A percentile compares a stretch with the other conserved stretches of the same genome.
Conservation (phyloP, 1,139 yeast species). For the Keqinozyma sinolaborantium region DNA sequence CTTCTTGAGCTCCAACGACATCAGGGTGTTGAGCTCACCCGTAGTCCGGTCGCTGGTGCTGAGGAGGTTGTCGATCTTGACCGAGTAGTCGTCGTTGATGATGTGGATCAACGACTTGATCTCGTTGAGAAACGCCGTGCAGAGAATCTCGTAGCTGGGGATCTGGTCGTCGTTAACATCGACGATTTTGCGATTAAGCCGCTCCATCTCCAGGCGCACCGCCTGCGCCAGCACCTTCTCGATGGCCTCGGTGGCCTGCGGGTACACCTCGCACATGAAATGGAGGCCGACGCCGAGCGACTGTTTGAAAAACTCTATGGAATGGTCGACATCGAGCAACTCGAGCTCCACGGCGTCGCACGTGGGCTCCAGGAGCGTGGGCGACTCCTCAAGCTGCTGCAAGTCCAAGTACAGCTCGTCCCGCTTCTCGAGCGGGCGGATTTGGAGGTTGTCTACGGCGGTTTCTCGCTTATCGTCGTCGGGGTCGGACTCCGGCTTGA, state of each 20-base stretch:
- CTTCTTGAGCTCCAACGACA: constrained; percentile 67
- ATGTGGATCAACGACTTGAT: constrained; percentile 34
- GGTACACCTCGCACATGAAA: constrained; percentile 27
- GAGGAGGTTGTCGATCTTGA: constrained; percentile 62
- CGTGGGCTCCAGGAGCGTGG: not conserved
- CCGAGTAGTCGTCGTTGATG: constrained; percentile 40
- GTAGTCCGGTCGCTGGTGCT: constrained; percentile 72
- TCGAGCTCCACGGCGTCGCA: not conserved
- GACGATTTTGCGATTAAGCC: constrained; percentile 20
- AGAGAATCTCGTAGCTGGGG: constrained; percentile 34
- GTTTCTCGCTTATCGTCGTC: constrained; percentile 1
- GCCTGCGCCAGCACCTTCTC: constrained; percentile 18
- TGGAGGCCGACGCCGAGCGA: constrained; percentile 19
- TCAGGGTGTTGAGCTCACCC: constrained; percentile 80
- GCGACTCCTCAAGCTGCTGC: not conserved
- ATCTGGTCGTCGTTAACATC: constrained; percentile 32
- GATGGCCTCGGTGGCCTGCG: constrained; percentile 20
- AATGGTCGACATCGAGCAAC: not conserved
- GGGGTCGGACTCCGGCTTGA: not conserved
- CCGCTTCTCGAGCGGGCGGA: constrained; percentile 8
- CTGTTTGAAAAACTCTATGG: constrained; percentile 12
- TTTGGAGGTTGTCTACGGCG: constrained; percentile 6
- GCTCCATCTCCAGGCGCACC: constrained; percentile 19
- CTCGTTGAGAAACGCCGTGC: constrained; percentile 31
- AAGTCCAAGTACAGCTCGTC: not conserved